These are phyloP conservation scores for Exophiala spinifera DNA, from an alignment of 2,329 filamentous ascomycete genomes.

Conservation along the genomic window DNA sequence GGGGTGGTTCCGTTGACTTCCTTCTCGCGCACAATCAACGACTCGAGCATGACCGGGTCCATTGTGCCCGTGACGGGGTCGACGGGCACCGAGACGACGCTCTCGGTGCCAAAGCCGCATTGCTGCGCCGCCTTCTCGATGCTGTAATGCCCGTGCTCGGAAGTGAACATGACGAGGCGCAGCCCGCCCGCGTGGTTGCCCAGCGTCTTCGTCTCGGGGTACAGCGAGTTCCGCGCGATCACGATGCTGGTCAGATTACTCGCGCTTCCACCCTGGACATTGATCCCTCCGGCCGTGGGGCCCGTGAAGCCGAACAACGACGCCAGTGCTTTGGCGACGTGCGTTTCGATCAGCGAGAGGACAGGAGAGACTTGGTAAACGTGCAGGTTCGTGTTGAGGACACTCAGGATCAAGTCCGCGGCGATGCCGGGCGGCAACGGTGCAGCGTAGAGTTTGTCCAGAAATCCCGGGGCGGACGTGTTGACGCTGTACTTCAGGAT, in stretches of 20 bases:
- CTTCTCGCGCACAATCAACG: conserved; percentile 60
- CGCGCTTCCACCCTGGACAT: conserved; percentile 74
- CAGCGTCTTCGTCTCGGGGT: conserved; percentile 68
- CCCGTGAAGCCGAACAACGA: conserved; percentile 72
- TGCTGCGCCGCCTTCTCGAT: conserved; percentile 93
- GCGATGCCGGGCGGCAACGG: conserved; percentile 84
- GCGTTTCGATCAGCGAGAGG: conserved; percentile 82
- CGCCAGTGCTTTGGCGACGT: conserved; percentile 70
- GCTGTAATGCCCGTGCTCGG: conserved; percentile 86
- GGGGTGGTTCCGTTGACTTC: conserved; percentile 66
- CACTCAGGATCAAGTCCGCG: conserved; percentile 77
- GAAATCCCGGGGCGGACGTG: conserved; percentile 96
- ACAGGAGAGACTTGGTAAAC: conserved; percentile 93
- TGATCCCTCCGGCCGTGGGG: conserved; percentile 66
- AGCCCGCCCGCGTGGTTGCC: conserved; percentile 57
- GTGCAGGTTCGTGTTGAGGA: conserved; percentile 90
- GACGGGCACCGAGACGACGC: conserved; percentile 71
- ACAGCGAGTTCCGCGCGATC: conserved; percentile 82
- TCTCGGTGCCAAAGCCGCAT: conserved; percentile 73
- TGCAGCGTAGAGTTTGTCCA: conserved; percentile 92
- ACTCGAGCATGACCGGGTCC: conserved; percentile 62
- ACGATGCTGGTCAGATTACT: conserved; percentile 84
- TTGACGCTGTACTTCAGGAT: conserved; percentile 87
- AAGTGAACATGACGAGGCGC: conserved; percentile 81
- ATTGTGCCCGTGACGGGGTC: conserved; percentile 67